Evolutionary conservation across 169 alveolate genomes (phyloP), one percentile per base, ranked within the genome.

Genomic region (Babesia bovis): DNA sequence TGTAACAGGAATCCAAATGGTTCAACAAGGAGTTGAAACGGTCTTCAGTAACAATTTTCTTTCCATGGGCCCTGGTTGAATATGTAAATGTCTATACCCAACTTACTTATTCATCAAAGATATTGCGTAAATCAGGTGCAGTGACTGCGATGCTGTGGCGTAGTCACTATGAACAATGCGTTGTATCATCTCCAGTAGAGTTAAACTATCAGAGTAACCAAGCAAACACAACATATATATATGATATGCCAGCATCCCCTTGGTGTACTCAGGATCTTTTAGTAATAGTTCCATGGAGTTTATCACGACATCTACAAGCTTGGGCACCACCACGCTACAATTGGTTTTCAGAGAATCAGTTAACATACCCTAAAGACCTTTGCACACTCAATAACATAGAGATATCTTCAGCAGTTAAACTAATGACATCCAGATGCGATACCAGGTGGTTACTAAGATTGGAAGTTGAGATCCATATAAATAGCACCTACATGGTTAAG

Each of bases 1-100:
- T 49, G 70, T 59, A 40, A 9, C 66, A 36, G 0, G 87, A 40
- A 3, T 68, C 65, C 45, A 68, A 36, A 23, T 78, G 76, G 28
- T 25, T 19, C 15, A 56, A 0, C 1, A 78, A 40, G 21, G 0
- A 28, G 21, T 47, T 25, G 36, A 49, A 30, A 23, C 6, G 4
- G 3, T 5, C 28, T 21, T 44, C 36, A 2, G 42, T 60, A 19
- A 47, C 60, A 9, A 30, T 33, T 30, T 9, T 17, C 38, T 28
- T 21, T 15, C 33, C 47, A 7, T 19, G 0, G 2, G 17, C 30
- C 49, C 73, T 63, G 57, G 2, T n/a, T 32, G 21, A 5, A 17
- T 13, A 17, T 26, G 45, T 4, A 4, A 3, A 17, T 47, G 13
- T 63, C 42, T 4, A 63, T 3, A 26, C 15, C 4, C 0, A 50